Conservation (phyloP, 495 filamentous ascomycete genomes). For the Tuber microsphaerosporum region DNA sequence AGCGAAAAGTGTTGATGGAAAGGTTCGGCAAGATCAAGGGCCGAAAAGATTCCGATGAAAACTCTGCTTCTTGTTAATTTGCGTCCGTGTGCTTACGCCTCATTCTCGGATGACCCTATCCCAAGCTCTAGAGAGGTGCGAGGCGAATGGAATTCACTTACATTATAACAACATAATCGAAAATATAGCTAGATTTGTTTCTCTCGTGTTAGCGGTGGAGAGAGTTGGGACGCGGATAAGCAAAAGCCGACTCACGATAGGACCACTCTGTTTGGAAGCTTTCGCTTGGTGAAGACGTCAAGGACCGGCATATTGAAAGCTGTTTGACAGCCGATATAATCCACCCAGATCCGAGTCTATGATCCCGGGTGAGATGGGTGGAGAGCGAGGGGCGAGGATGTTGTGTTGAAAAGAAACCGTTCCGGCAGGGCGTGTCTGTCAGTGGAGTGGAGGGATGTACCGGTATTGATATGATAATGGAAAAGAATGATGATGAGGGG, state of each 20-base stretch:
- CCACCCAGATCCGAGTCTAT: not conserved
- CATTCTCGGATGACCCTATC: constrained; percentile 38
- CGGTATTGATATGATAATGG: not conserved
- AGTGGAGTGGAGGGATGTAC: not conserved
- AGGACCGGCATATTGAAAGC: constrained; percentile 21
- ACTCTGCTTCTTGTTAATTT: constrained; percentile 45
- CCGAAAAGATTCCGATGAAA: constrained; percentile 52
- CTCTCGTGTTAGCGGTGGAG: constrained; percentile 10
- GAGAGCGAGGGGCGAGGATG: not conserved
- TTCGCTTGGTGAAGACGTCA: constrained; percentile 9
- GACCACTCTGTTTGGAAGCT: constrained; percentile 23
- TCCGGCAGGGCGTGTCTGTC: not conserved
- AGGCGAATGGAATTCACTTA: constrained; percentile 43
- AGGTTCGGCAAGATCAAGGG: constrained; percentile 52
- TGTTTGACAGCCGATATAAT: not conserved
- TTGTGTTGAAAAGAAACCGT: not conserved
- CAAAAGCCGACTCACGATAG: constrained; percentile 23
- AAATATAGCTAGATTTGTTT: constrained; percentile 50
- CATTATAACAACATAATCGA: constrained; percentile 64
- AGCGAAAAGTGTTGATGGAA: constrained; percentile 57
- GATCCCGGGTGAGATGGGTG: not conserved
- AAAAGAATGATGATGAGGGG: not conserved
- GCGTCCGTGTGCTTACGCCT: constrained; percentile 47
- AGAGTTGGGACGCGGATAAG: not conserved
- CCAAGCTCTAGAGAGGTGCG: constrained; percentile 9